Evolutionary conservation across 768 basidiomycete genomes (phyloP), one percentile per base, ranked within the genome.

Genomic region (Lactarius tabidus): DNA sequence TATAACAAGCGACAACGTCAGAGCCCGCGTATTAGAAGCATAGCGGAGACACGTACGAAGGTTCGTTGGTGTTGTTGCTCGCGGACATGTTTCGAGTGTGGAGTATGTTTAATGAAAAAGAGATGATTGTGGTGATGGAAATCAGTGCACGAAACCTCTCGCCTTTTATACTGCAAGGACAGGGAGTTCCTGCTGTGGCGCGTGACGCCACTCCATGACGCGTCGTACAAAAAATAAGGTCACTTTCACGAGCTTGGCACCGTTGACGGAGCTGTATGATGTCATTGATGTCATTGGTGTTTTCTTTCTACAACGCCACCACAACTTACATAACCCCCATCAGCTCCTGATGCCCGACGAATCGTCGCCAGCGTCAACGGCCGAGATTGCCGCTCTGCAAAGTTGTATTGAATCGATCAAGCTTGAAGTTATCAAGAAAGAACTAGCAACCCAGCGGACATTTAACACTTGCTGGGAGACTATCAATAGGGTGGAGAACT

Each of bases 191-290:
- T 18, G 35, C 26, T 54, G 45, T 14, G 1, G 26, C n/a, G 4
- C 17, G 31, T 66, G 65, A 66, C 65, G 65, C 65, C 3, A 54
- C 26, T 54, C 57, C 17, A 62, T 66, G 65, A 66, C 65, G 65
- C n/a, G 2, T 52, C 48, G 23, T 14, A 6, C 12, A 18, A 57
- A 33, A 31, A 57, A 26, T 31, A 65, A 33, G 15, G 26, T 3
- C 10, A 23, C 10, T 20, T 38, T 33, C 33, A 57, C 26, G 48
- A 36, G 15, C 2, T 29, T 64, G 51, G n/a, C 29, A 57, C 39
- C 17, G 31, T 3, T 43, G 31, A 58, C 9, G 29, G 41, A n/a
- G 18, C 18, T 17, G 20, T 43, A 53, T 66, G 65, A 66, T 62
- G 65, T 66, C 65, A 66, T 62, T 20, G 54, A 28, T 14, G 60